phyloP scores from a whole-genome alignment of 2,329 filamentous ascomycete genomes.

The Fusarium annulatum region DNA sequence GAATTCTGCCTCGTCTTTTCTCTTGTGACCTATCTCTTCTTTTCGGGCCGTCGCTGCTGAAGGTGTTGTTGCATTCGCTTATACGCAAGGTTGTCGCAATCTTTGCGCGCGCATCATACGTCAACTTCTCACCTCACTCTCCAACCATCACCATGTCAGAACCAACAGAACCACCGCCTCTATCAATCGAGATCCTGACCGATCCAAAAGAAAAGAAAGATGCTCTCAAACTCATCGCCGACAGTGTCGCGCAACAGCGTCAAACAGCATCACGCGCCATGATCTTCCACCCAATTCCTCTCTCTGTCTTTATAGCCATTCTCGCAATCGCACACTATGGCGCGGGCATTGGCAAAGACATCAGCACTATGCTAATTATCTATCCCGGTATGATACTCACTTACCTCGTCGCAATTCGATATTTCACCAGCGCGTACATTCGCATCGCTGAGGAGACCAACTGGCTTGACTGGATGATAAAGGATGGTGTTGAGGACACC shows the following conservation, averaged over 20 bases:
- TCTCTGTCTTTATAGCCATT: constrained; percentile 58
- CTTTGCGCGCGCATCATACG: not conserved
- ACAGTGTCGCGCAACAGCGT: constrained; percentile 85
- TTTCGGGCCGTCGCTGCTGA: not conserved
- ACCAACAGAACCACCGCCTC: constrained; percentile 61
- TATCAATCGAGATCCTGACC: constrained; percentile 68
- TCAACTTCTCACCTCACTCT: not conserved
- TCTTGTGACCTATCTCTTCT: not conserved
- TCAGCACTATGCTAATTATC: constrained; percentile 65
- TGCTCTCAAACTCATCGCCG: constrained; percentile 78
- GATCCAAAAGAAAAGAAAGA: constrained; percentile 69
- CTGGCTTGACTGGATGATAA: constrained; percentile 68
- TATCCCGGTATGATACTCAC: constrained; percentile 70
- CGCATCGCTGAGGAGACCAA: constrained; percentile 70
- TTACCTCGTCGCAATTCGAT: constrained; percentile 70
- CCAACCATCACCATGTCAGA: constrained; percentile 9
- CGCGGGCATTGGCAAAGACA: constrained; percentile 58
- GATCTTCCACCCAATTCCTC: constrained; percentile 68
- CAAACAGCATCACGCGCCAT: constrained; percentile 73
- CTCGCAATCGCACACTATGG: constrained; percentile 55
- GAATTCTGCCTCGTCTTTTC: not conserved
- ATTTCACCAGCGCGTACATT: constrained; percentile 71
- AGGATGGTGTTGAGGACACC: constrained; percentile 58
- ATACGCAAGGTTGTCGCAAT: not conserved
- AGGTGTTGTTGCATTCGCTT: not conserved